Conservation (phyloP, 208 protist species). For the Leishmania mexicana region DNA sequence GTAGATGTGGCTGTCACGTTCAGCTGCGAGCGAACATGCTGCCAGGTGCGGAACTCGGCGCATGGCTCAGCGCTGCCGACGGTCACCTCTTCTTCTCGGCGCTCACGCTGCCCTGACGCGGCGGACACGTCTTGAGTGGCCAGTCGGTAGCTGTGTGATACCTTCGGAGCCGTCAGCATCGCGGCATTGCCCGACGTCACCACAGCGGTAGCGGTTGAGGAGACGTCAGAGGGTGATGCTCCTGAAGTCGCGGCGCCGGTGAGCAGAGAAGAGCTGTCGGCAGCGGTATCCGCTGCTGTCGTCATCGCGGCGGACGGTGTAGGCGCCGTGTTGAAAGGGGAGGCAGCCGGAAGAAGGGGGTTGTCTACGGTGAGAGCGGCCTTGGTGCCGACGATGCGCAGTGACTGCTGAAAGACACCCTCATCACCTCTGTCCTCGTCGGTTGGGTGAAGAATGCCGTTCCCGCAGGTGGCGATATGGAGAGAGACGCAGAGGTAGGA, state of each 20-base stretch:
- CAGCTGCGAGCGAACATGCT: slow-evolving; percentile 29
- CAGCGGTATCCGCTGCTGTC: neutral
- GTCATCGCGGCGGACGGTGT: neutral
- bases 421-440: neutral
- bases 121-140: slow-evolving; percentile 21
- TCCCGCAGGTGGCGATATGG: slow-evolving; percentile 13
- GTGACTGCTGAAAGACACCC: slow-evolving; percentile 18
- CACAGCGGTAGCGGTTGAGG: neutral
- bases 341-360: slow-evolving; percentile 17
- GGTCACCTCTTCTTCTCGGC: slow-evolving; percentile 5
- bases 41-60: slow-evolving; percentile 25
- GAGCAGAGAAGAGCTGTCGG: neutral
- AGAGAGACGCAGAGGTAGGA: slow-evolving; percentile 23
- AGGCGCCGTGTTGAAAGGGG: neutral
- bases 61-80: slow-evolving; percentile 18
- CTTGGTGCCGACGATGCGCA: slow-evolving; percentile 27
- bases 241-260: neutral
- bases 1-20: slow-evolving; percentile 3
- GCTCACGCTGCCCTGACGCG: slow-evolving; percentile 11
- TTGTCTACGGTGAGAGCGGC: slow-evolving; percentile 20
- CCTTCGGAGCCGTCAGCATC: slow-evolving; percentile 1
- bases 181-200: neutral
- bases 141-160: slow-evolving; percentile 19
- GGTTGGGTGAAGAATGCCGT: neutral
- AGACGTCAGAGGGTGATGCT: neutral